Conservation (phyloP, 2,329 filamentous ascomycete genomes). For the Nemania abortiva region DNA sequence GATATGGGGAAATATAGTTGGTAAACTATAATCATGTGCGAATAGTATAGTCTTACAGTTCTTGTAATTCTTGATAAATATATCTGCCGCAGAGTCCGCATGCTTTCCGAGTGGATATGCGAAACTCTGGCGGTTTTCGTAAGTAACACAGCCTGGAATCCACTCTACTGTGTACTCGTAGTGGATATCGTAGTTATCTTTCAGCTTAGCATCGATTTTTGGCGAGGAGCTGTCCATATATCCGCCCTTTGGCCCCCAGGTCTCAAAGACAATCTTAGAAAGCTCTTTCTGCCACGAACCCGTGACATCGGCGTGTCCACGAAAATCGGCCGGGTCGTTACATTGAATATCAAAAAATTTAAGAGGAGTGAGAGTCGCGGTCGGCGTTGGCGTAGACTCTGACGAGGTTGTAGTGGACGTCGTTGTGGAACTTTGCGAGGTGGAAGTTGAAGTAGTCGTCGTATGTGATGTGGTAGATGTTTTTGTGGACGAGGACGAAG, state of each 20-base stretch:
- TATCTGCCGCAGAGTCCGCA: not conserved
- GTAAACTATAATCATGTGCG: not conserved
- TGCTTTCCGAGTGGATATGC: not conserved
- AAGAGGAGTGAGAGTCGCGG: not conserved
- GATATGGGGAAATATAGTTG: not conserved
- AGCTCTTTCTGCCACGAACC: not conserved
- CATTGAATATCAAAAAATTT: conserved; percentile 2
- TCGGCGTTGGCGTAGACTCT: conserved; percentile 1
- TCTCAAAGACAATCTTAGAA: not conserved
- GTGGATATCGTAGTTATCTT: not conserved
- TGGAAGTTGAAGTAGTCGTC: not conserved
- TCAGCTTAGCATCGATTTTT: not conserved
- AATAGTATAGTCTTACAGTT: not conserved
- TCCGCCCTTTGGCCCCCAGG: not conserved
- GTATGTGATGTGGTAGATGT: not conserved
- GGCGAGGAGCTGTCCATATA: not conserved
- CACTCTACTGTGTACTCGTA: conserved; percentile 6
- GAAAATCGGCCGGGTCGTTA: conserved; percentile 2
- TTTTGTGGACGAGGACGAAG: not conserved
- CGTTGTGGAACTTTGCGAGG: not conserved
- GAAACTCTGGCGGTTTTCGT: not conserved
- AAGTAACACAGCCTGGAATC: not conserved
- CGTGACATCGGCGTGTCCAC: not conserved
- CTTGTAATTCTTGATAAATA: not conserved
- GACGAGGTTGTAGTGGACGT: not conserved